These are phyloP conservation scores for Coemansia sp. DNA, from an alignment of 192 early-diverging fungal genomes.

Conservation along the genomic window DNA sequence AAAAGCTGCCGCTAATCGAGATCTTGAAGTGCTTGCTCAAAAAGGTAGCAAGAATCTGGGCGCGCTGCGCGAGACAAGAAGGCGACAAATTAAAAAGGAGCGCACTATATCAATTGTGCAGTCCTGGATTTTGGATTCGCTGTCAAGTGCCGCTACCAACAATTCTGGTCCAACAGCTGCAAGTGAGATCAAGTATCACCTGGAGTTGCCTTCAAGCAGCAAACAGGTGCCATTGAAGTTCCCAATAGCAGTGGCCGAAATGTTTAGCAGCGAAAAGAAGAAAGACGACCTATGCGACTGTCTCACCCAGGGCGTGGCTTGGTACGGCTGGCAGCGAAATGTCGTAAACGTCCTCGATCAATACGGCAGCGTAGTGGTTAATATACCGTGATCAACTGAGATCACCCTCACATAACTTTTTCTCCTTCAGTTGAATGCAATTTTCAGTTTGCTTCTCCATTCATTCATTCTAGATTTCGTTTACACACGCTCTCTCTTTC, in stretches of 20 bases:
- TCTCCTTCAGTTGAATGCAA: slow-evolving; percentile 5
- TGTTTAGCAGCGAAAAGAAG: slow-evolving; percentile 44
- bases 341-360: slow-evolving; percentile 17
- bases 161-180: background rate
- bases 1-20: background rate
- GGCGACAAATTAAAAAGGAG: slow-evolving; percentile 50
- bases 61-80: slow-evolving; percentile 29
- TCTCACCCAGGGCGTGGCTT: slow-evolving; percentile 43
- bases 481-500: background rate
- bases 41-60: slow-evolving; percentile 16
- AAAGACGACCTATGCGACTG: slow-evolving; percentile 55
- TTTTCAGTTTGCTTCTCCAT: background rate
- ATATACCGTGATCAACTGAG: background rate
- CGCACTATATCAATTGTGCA: slow-evolving; percentile 45
- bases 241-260: slow-evolving; percentile 12
- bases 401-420: slow-evolving; percentile 6
- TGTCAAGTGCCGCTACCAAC: background rate
- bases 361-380: slow-evolving; percentile 11
- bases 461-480: background rate
- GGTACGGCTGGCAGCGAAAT: slow-evolving; percentile 48
- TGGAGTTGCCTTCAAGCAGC: background rate
- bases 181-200: background rate
- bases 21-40: slow-evolving; percentile 13
- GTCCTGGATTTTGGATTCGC: slow-evolving; percentile 34
- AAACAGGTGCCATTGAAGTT: slow-evolving; percentile 14